Conservation (phyloP, 2,329 filamentous ascomycete species). For the Hypoxylon sp. region DNA sequence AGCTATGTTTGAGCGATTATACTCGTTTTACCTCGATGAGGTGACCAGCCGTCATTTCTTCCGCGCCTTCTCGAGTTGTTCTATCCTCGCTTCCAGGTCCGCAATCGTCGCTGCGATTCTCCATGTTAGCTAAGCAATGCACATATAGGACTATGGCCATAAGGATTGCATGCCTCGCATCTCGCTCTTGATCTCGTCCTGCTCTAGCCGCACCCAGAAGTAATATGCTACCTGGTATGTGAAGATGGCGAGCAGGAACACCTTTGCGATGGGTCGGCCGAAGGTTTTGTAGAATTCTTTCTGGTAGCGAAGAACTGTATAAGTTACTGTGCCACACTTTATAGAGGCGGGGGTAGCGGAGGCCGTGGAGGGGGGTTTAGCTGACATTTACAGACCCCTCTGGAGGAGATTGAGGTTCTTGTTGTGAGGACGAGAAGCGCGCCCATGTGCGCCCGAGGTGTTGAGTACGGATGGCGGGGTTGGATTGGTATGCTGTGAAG, state of each 20-base stretch:
- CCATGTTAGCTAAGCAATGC: slow-evolving; percentile 22
- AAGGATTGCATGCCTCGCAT: slow-evolving; percentile 65
- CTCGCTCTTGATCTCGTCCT: slow-evolving; percentile 74
- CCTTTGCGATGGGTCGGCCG: slow-evolving; percentile 79
- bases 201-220: slow-evolving; percentile 80
- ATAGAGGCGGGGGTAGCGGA: background rate
- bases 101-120: slow-evolving; percentile 48
- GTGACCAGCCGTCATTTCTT: slow-evolving; percentile 22
- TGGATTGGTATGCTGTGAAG: slow-evolving; percentile 14
- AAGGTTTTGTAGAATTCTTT: slow-evolving; percentile 82
- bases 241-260: slow-evolving; percentile 80
- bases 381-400: slow-evolving; percentile 42
- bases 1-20: background rate
- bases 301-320: slow-evolving; percentile 55
- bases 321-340: background rate
- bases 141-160: background rate
- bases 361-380: background rate
- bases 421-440: slow-evolving; percentile 44
- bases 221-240: slow-evolving; percentile 85
- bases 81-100: slow-evolving; percentile 51
- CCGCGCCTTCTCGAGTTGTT: slow-evolving; percentile 50
- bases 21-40: background rate
- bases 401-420: slow-evolving; percentile 14
- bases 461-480: slow-evolving; percentile 14
- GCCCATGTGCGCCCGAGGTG: slow-evolving; percentile 21